These are phyloP conservation scores for Amaranthus tricolor DNA, from an alignment of 179 eudicot genomes.

Conservation along the genomic window DNA sequence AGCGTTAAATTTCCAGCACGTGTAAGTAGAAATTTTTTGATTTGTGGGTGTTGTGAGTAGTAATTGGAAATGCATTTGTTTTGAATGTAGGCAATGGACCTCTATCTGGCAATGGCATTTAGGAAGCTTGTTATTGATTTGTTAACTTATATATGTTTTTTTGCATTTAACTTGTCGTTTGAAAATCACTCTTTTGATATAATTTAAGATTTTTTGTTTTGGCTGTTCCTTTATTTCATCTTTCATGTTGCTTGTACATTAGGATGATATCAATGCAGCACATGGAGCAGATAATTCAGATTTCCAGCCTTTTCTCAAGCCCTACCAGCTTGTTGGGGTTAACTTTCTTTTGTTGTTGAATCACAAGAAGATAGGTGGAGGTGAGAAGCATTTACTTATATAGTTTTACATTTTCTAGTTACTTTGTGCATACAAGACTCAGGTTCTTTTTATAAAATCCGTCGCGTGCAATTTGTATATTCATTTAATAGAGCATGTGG, in stretches of 20 bases:
- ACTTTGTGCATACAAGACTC: background rate
- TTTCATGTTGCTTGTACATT: background rate
- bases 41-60: background rate
- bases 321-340: slow-evolving; percentile 97
- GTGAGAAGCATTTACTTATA: slow-evolving; percentile 33
- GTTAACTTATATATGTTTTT: background rate
- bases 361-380: slow-evolving; percentile 89
- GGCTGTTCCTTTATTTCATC: background rate
- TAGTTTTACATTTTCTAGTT: slow-evolving; percentile 10
- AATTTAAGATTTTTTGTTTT: background rate
- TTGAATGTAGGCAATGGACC: no score
- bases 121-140: background rate
- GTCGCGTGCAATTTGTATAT: no score
- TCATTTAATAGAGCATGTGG: no score
- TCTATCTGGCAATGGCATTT: background rate
- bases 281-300: slow-evolving; percentile 65
- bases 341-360: slow-evolving; percentile 89
- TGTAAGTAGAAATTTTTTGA: background rate
- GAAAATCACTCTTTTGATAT: background rate
- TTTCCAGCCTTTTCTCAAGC: slow-evolving; percentile 81
- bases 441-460: background rate
- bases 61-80: background rate
- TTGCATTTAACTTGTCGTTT: background rate
- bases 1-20: background rate
- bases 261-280: slow-evolving; percentile 74